Conservation (phyloP, 805 yeast genomes). For the Ogataea polymorpha region DNA sequence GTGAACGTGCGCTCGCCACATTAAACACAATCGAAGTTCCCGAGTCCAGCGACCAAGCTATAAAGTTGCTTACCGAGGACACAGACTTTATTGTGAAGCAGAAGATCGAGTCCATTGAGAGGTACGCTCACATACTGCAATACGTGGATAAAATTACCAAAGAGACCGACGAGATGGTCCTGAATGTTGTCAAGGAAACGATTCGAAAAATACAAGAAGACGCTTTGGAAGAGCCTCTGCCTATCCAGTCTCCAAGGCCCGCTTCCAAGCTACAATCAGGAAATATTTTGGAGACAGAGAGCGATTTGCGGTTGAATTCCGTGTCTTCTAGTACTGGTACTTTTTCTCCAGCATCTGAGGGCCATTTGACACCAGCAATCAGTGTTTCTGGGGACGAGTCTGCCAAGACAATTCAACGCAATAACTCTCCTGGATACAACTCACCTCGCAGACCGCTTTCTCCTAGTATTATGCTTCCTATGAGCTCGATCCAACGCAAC, state of each 20-base stretch:
- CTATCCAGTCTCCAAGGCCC: constrained; percentile 22
- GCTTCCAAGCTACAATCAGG: constrained; percentile 10
- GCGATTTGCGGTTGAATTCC: constrained; percentile 4
- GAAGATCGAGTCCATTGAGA: constrained; percentile 65
- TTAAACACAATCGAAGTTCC: constrained; percentile 41
- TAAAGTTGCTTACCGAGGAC: constrained; percentile 60
- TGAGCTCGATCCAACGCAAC: constrained; percentile 62
- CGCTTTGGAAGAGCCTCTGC: constrained; percentile 15
- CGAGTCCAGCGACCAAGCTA: constrained; percentile 61
- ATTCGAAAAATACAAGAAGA: constrained; percentile 49
- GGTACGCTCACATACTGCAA: constrained; percentile 71
- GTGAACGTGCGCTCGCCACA: constrained; percentile 51
- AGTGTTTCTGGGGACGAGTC: constrained; percentile 22
- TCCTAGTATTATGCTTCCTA: constrained; percentile 50
- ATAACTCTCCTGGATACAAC: constrained; percentile 23
- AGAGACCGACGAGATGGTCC: constrained; percentile 72
- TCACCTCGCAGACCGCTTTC: constrained; percentile 61
- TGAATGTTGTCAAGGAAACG: constrained; percentile 61
- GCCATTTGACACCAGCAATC: constrained; percentile 29
- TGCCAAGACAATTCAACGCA: constrained; percentile 7
- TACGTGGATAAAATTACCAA: constrained; percentile 73
- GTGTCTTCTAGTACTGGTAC: constrained; percentile 12
- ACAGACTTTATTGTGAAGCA: constrained; percentile 57
- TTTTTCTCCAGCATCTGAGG: constrained; percentile 20
- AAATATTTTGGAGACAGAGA: constrained; percentile 25